These are phyloP conservation scores for Termitomyces sp. DNA, from an alignment of 768 basidiomycete genomes.

Conservation along the genomic window DNA sequence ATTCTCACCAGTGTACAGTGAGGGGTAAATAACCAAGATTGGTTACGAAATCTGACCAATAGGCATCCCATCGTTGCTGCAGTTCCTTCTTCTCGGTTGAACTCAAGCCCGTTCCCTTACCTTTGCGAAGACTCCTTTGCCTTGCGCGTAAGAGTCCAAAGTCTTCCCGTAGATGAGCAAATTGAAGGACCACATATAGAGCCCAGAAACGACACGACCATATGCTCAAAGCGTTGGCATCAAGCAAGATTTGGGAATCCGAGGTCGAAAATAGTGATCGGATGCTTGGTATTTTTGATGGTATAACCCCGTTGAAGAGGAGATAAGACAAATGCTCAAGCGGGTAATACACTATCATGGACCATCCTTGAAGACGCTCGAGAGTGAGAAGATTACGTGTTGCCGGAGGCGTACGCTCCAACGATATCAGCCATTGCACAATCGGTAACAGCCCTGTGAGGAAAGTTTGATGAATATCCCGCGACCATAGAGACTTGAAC, in stretches of 20 bases:
- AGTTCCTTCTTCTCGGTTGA: slow-evolving; percentile 51
- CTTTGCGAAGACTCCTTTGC: slow-evolving; percentile 51
- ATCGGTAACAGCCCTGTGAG: slow-evolving; percentile 67
- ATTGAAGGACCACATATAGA: slow-evolving; percentile 69
- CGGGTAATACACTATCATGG: slow-evolving; percentile 78
- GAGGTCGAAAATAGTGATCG: slow-evolving; percentile 33
- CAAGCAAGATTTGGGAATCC: slow-evolving; percentile 36
- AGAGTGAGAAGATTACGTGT: slow-evolving; percentile 68
- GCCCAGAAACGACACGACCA: slow-evolving; percentile 86
- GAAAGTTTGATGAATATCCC: not conserved
- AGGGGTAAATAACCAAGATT: slow-evolving; percentile 77
- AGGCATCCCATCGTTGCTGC: slow-evolving; percentile 53
- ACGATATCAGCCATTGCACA: slow-evolving; percentile 70
- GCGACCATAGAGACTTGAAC: not conserved
- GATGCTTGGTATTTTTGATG: slow-evolving; percentile 44
- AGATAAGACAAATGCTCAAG: slow-evolving; percentile 74
- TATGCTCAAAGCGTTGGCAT: slow-evolving; percentile 42
- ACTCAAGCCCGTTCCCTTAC: slow-evolving; percentile 43
- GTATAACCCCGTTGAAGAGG: slow-evolving; percentile 52
- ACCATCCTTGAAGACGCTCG: slow-evolving; percentile 74
- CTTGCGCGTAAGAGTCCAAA: slow-evolving; percentile 48
- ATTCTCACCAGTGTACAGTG: slow-evolving; percentile 73
- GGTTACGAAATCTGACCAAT: slow-evolving; percentile 65
- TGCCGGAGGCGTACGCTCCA: slow-evolving; percentile 67
- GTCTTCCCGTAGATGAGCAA: slow-evolving; percentile 68